Evolutionary conservation across 1,139 yeast species (phyloP).

Genomic region (Blastobotrys aristatus): DNA sequence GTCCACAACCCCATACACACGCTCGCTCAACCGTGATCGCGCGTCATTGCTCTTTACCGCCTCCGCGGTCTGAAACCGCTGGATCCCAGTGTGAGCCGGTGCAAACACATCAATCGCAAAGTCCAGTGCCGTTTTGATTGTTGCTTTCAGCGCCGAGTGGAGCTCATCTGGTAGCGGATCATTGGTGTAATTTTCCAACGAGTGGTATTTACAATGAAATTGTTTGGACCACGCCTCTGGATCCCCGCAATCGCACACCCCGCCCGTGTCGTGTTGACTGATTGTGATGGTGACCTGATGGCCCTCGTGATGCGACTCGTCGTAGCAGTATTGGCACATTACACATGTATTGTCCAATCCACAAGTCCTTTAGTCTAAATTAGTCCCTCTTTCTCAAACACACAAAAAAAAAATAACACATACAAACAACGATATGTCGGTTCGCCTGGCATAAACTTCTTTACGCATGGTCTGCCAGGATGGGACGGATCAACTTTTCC

Average conservation of each 20-base stretch:
- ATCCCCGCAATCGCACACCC: conserved; percentile 96
- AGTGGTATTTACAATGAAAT: conserved; percentile 47
- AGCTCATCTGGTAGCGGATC: conserved; percentile 31
- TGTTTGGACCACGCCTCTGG: conserved; percentile 65
- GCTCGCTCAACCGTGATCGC: conserved; percentile 35
- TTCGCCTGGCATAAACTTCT: conserved; percentile 75
- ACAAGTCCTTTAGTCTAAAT: too few species aligned
- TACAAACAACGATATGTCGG: conserved; percentile 71
- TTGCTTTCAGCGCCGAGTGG: conserved; percentile 27
- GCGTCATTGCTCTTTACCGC: conserved; percentile 28
- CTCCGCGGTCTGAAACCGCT: conserved; percentile 24
- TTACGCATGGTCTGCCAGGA: conserved; percentile 68
- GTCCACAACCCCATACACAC: conserved; percentile 43
- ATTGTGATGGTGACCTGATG: conserved; percentile 73
- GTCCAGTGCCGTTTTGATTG: conserved; percentile 60
- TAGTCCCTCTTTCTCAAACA: too few species aligned
- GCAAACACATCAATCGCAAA: conserved; percentile 67
- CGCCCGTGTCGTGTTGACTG: conserved; percentile 79
- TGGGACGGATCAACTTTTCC: conserved; percentile 40
- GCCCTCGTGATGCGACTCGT: conserved; percentile 62
- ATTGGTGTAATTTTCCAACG: conserved; percentile 21
- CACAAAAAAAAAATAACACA: conserved; percentile 16
- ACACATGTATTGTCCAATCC: conserved; percentile 86
- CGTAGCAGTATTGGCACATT: conserved; percentile 72
- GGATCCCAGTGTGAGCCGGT: conserved; percentile 41